A percentile compares a stretch with the other conserved stretches of the same genome.
These are phyloP conservation scores for Rhizopus sp. DNA, from an alignment of 371 early-diverging fungal species.

Conservation along the genomic window DNA sequence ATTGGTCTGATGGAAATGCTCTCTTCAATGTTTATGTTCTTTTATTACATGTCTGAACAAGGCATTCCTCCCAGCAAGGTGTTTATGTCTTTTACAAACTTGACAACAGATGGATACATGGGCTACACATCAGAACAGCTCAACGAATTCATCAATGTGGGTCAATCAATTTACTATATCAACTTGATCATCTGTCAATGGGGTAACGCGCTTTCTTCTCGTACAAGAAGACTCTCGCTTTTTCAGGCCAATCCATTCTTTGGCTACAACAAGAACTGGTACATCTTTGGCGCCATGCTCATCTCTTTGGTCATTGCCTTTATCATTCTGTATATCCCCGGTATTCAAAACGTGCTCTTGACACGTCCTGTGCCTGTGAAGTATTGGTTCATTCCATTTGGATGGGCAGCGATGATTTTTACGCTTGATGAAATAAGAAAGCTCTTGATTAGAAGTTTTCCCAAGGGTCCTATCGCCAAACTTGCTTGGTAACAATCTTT, in stretches of 20 bases:
- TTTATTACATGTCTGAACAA: conserved; percentile 51
- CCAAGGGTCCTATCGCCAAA: conserved; percentile 26
- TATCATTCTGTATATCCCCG: conserved; percentile 60
- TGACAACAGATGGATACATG: conserved; percentile 49
- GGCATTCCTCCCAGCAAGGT: conserved; percentile 44
- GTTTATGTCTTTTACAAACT: conserved; percentile 56
- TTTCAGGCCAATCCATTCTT: conserved; percentile 60
- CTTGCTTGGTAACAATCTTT: conserved; percentile 18
- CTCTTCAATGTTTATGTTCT: conserved; percentile 64
- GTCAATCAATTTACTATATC: conserved; percentile 66
- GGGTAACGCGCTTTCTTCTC: conserved; percentile 54
- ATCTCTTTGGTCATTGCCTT: conserved; percentile 53
- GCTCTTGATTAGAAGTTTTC: conserved; percentile 44
- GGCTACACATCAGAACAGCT: conserved; percentile 53
- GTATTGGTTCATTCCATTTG: conserved; percentile 75
- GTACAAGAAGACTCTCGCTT: conserved; percentile 64
- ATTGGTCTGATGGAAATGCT: conserved; percentile 63
- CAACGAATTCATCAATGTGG: conserved; percentile 42
- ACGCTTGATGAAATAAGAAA: conserved; percentile 64
- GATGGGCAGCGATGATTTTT: conserved; percentile 55
- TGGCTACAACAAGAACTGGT: conserved; percentile 53
- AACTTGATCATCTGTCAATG: conserved; percentile 67
- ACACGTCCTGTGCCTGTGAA: conserved; percentile 68
- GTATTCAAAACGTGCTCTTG: conserved; percentile 60
- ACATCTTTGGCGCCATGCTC: conserved; percentile 49